A percentile compares a stretch with the other conserved stretches of the same genome.
Conservation (phyloP, 306 rosid genomes). For the Cyamopsis tetragonoloba region DNA sequence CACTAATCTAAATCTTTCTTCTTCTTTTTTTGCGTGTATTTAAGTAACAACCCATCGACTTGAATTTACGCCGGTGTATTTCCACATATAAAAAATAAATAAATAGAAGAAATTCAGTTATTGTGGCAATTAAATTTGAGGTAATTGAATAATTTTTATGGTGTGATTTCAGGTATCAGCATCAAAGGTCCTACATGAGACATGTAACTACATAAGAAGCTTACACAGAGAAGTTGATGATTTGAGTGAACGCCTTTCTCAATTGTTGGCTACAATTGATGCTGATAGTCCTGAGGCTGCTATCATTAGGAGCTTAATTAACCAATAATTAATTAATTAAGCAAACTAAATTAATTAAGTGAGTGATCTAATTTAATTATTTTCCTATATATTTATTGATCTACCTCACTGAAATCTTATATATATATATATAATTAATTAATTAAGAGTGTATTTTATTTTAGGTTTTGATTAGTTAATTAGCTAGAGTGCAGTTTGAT, state of each 20-base stretch:
- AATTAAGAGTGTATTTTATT: constrained; percentile 29
- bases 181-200: constrained; percentile 97
- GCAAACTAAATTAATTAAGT: not conserved
- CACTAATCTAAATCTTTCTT: too few relatives aligned
- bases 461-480: constrained; percentile 25
- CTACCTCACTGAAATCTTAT: constrained; percentile 1
- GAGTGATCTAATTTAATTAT: not conserved
- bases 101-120: not conserved
- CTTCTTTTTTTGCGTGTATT: too few relatives aligned
- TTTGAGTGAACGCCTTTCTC: constrained; percentile 82
- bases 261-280: constrained; percentile 83
- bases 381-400: constrained; percentile 16
- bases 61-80: too few relatives aligned
- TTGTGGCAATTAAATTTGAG: too few relatives aligned
- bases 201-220: constrained; percentile 91
- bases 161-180: constrained; percentile 88
- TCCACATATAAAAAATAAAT: too few relatives aligned
- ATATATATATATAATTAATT: too few relatives aligned
- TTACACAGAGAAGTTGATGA: constrained; percentile 91
- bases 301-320: constrained; percentile 87
- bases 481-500: constrained; percentile 31
- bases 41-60: too few relatives aligned
- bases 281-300: constrained; percentile 90
- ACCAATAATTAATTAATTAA: constrained; percentile 40
- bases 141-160: not conserved